A percentile compares a stretch with the other conserved stretches of the same genome.
These are phyloP conservation scores for Apocynum venetum DNA, from an alignment of 257 asterid species.

Conservation along the genomic window DNA sequence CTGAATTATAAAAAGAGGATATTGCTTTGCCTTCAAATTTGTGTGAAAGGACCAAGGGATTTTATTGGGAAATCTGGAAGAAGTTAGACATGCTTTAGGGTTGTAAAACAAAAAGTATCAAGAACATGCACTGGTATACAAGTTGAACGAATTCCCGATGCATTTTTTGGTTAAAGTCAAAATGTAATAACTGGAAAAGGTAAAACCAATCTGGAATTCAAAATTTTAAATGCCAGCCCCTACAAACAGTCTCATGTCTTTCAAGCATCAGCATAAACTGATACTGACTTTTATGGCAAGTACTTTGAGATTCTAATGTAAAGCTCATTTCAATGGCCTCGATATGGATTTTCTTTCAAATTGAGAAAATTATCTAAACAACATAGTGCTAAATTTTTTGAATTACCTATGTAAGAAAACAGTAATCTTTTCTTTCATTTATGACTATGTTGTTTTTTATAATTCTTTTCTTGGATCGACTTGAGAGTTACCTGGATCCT, in stretches of 20 bases:
- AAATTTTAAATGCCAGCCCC: background rate
- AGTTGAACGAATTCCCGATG: background rate
- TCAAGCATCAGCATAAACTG: background rate
- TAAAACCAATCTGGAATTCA: background rate
- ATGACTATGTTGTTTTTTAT: background rate
- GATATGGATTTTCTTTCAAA: background rate
- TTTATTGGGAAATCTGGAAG: background rate
- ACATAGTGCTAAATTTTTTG: background rate
- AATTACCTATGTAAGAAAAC: background rate
- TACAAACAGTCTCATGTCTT: background rate
- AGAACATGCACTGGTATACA: background rate
- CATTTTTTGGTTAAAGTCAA: background rate
- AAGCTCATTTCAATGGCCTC: background rate
- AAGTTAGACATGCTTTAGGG: background rate
- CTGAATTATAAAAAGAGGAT: background rate
- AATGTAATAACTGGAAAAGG: background rate
- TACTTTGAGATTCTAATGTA: background rate
- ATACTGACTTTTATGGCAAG: background rate
- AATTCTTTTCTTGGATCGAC: background rate
- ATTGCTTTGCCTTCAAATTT: background rate
- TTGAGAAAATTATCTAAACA: background rate
- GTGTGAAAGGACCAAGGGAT: background rate
- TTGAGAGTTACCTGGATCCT: background rate
- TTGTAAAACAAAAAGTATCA: background rate
- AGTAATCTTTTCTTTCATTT: background rate